Evolutionary conservation across 225 moss, liverwort and hornwort genomes (phyloP).

Genomic region (Asterella californica): DNA sequence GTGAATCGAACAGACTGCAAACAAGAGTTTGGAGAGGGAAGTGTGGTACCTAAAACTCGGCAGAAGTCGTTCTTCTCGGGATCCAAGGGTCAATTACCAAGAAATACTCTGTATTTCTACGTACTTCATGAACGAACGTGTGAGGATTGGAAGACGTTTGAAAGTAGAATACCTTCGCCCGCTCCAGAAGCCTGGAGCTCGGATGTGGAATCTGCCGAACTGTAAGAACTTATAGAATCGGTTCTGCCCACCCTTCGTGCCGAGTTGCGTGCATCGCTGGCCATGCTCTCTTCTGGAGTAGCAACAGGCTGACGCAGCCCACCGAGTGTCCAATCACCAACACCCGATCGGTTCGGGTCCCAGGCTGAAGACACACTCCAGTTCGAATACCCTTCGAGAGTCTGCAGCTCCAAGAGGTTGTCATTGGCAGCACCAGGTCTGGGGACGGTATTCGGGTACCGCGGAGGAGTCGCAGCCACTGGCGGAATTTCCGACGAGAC

Average conservation of each 20-base stretch:
- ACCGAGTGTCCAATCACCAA: constrained; percentile 30
- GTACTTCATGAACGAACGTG: constrained; percentile 3
- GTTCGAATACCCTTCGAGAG: constrained; percentile 14
- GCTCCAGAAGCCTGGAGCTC: constrained; percentile 18
- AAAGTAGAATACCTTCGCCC: constrained; percentile 25
- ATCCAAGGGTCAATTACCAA: not conserved
- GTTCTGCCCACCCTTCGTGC: constrained; percentile 26
- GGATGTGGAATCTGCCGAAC: constrained; percentile 35
- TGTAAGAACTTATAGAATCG: constrained; percentile 34
- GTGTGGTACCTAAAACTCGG: not conserved
- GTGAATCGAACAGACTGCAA: not conserved
- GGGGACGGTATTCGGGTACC: not conserved
- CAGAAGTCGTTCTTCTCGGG: not conserved
- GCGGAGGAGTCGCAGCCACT: not conserved
- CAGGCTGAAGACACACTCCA: not conserved
- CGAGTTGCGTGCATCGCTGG: constrained; percentile 35
- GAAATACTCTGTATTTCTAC: not conserved
- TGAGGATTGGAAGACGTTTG: not conserved
- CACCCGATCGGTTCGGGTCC: not conserved
- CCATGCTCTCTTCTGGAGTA: constrained; percentile 22
- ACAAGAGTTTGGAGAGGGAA: not conserved
- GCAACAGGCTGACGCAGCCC: constrained; percentile 2
- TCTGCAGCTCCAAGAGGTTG: not conserved
- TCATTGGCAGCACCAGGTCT: not conserved
- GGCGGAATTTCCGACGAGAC: constrained; percentile 14